Conservation (phyloP, 2,329 filamentous ascomycete species). For the Escovopsis weberi region DNA sequence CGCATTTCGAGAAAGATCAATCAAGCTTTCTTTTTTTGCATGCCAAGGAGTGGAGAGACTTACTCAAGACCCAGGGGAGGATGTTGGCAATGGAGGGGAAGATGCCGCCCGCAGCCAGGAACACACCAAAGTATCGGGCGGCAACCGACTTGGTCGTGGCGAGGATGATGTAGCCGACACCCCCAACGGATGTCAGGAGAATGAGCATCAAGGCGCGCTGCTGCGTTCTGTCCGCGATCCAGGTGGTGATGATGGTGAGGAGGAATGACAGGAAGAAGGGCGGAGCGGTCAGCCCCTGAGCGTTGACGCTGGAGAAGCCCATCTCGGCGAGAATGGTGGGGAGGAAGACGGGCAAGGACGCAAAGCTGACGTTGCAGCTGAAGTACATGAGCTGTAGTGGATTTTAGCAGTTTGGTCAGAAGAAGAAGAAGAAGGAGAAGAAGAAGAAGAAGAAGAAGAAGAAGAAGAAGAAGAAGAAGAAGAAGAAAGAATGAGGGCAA, state of each 20-base stretch:
- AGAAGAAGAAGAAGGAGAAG: no score
- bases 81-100: conserved; percentile 15
- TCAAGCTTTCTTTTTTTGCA: no score
- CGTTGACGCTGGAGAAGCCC: conserved; percentile 23
- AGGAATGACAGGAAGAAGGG: conserved; percentile 26
- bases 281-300: conserved; percentile 26
- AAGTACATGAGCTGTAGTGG: conserved; percentile 24
- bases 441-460: background rate
- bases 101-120: conserved; percentile 19
- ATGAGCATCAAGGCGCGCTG: conserved; percentile 21
- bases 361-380: conserved; percentile 23
- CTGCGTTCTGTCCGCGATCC: conserved; percentile 20
- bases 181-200: conserved; percentile 9
- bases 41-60: background rate
- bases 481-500: no score
- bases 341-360: conserved; percentile 24
- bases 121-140: conserved; percentile 22
- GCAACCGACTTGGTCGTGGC: conserved; percentile 12
- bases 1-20: background rate
- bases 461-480: background rate
- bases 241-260: conserved; percentile 15
- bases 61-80: conserved; percentile 9
- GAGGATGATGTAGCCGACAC: conserved; percentile 17
- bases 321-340: conserved; percentile 26
- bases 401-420: conserved; percentile 4